Conservation (phyloP, 1,139 yeast genomes). For the Saccharomyces hybrid region DNA sequence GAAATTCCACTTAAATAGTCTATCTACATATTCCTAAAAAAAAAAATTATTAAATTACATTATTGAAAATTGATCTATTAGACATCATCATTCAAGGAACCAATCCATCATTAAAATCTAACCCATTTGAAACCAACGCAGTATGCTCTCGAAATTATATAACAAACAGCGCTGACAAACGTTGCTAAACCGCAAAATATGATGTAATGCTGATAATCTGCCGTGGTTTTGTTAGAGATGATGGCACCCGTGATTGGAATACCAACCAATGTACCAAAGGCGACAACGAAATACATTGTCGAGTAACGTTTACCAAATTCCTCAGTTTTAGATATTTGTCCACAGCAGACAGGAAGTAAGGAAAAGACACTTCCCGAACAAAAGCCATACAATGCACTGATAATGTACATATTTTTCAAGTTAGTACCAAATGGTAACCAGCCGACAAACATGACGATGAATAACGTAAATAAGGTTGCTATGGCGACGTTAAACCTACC, state of each 20-base stretch:
- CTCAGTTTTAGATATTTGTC: conserved; percentile 57
- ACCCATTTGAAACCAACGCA: conserved; percentile 18
- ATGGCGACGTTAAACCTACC: conserved; percentile 50
- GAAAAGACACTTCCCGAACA: conserved; percentile 44
- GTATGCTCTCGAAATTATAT: conserved; percentile 20
- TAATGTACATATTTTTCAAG: conserved; percentile 38
- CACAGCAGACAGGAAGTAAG: conserved; percentile 44
- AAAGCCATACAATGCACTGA: conserved; percentile 47
- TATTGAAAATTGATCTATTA: background rate
- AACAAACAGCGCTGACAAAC: conserved; percentile 15
- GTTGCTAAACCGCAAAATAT: conserved; percentile 22
- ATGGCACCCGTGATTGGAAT: conserved; percentile 50
- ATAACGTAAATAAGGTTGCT: conserved; percentile 34
- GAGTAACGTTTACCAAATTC: conserved; percentile 65
- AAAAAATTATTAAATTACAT: background rate
- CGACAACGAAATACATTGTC: conserved; percentile 56
- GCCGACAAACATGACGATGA: conserved; percentile 37
- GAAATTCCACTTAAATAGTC: background rate
- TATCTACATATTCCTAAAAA: background rate
- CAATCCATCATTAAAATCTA: conserved; percentile 10
- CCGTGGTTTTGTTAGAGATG: conserved; percentile 27
- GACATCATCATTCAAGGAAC: background rate
- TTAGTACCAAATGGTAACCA: conserved; percentile 41
- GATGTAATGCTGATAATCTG: conserved; percentile 19
- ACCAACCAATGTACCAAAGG: conserved; percentile 49